These are phyloP conservation scores for Selaginella moellendorffii DNA, from an alignment of 75 land plant species.

Conservation along the genomic window DNA sequence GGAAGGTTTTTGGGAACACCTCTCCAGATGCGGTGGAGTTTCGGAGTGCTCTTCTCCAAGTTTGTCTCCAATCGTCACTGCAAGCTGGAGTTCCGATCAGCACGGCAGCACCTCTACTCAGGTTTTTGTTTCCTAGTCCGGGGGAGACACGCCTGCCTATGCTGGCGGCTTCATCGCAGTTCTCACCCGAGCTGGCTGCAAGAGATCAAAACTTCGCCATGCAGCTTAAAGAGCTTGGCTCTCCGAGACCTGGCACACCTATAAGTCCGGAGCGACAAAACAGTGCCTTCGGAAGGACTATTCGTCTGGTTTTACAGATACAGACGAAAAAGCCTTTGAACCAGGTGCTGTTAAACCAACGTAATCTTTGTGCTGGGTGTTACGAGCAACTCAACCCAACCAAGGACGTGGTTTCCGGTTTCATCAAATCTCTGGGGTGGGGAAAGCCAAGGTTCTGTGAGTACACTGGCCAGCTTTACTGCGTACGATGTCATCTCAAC, in stretches of 20 bases:
- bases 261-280: too few relatives aligned
- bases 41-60: conserved; percentile 76
- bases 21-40: conserved; percentile 69
- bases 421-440: conserved; percentile 67
- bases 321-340: conserved; percentile 45
- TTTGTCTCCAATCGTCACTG: conserved; percentile 66
- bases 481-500: conserved; percentile 70
- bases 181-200: not conserved
- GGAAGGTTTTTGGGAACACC: conserved; percentile 77
- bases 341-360: conserved; percentile 58
- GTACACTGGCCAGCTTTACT: conserved; percentile 77
- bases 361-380: conserved; percentile 82
- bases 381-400: conserved; percentile 46
- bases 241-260: too few relatives aligned
- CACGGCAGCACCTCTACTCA: conserved; percentile 34
- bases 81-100: conserved; percentile 37
- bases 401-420: conserved; percentile 35
- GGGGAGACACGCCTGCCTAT: not conserved
- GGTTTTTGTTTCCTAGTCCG: conserved; percentile 46
- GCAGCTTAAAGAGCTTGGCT: conserved; percentile 14
- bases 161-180: not conserved
- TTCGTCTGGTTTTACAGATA: conserved; percentile 52
- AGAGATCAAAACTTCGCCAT: not conserved
- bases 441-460: conserved; percentile 77
- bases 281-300: conserved; percentile 76